Base-by-base conservation (phyloP, 768 basidiomycete genomes). In the Hygrocybe punicea region DNA sequence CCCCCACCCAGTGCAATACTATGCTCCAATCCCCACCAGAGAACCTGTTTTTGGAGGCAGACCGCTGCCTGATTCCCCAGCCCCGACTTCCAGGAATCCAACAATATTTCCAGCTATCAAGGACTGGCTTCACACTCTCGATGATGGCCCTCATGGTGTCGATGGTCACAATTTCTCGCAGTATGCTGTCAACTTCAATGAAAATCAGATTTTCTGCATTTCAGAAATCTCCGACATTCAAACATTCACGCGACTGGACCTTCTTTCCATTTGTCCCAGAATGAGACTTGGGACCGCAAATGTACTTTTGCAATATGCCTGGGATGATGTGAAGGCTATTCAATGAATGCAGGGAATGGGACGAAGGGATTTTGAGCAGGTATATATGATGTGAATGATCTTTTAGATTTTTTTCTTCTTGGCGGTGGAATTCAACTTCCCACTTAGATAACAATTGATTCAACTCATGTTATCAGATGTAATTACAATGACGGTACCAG, bases 401-500 rank as follows among this genome's bases (percentile, higher is more conserved):
- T 29, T 29, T 29, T 29, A 29, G 29, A 29, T 29, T 29, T 29
- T 29, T 29, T 29, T 29, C 29, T 29, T 29, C 29, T 29, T 29
- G 29, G 29, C 29, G 8, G 29, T 29, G 29, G 29, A 29, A 29
- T 29, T 29, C 29, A 29, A 29, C 29, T 29, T 29, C 29, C 29
- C 29, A 29, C 29, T 29, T 29, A 29, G 29, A 29, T 29, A 29
- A 29, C 29, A 29, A 29, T 29, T 29, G 29, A 29, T 29, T 29
- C 29, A 29, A 29, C 29, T 29, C 29, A 21, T 19, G 24, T 13
- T 47, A 47, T 25, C 39, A 53, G 34, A 60, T 36, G 56, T 60
- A 64, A 21, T 61, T 59, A 59, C 61, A 62, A 52, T 69, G 62
- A 23, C 50, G 48, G 60, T 60, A 71, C 58, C 64, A 70, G 11